Evolutionary conservation across 164 flowering plant genomes (phyloP), one percentile per base, ranked within the genome.

Genomic region (Chimonanthus praecox): DNA sequence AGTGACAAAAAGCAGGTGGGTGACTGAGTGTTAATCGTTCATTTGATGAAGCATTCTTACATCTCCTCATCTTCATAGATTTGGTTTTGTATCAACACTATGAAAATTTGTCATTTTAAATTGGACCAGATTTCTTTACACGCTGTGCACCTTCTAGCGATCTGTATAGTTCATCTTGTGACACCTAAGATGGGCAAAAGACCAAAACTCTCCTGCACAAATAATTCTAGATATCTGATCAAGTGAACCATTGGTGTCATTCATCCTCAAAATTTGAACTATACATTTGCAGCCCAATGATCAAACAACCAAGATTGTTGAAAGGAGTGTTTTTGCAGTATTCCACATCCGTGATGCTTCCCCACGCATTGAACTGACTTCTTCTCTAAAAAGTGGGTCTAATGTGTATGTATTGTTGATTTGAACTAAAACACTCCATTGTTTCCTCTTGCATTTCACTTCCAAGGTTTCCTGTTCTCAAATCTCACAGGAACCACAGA

Each of bases 1-100:
- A 60, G 85, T 90, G 74, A 90, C 95, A 80, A 90, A 89, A 81
- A 90, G 95, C 82, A 88, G 95, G 95, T 86, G 75, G 79, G 78
- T 73, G 33, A 54, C 7, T 16, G 76, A 81, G 78, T 74, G 44
- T 64, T 5, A n/a, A n/a, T 16, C 70, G 48, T 47, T 47, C 54
- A 47, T 47, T 5, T 48, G 20, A 16, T 48, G 7, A n/a, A 48
- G 48, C 18, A 45, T 16, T 68, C 47, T 66, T 45, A 9, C 45
- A 18, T 2, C 4, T 66, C 46, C 48, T 44, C 13, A 15, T 44
- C 2, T 63, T 43, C 11, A 15, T 13, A 10, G 48, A 44, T 44
- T 48, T 66, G 47, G 48, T 6, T 66, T 43, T 15, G n/a, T 54
- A 10, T 13, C 11, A 11, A 10, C 60, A 54, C 6, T 4, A 0